Conservation (phyloP, 257 asterid species). For the Solanum tacnaense region DNA sequence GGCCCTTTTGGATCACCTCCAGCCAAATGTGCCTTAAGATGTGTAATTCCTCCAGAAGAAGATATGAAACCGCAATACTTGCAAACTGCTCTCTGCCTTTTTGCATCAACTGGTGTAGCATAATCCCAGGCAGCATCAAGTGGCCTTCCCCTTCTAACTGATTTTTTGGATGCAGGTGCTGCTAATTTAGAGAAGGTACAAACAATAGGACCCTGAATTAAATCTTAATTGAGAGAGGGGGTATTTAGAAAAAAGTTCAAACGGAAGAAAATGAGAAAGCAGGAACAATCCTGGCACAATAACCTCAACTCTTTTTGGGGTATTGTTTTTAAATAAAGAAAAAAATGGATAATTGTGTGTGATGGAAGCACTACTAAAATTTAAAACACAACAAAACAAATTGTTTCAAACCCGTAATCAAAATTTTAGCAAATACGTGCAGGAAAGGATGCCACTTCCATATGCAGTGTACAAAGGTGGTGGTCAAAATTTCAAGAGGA, state of each 20-base stretch:
- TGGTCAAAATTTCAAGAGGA: background rate
- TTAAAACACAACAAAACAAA: background rate
- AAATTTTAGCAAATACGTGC: background rate
- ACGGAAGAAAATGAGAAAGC: background rate
- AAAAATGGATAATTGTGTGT: background rate
- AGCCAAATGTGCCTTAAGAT: slow-evolving; percentile 31
- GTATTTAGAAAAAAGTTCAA: background rate
- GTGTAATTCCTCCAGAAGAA: slow-evolving; percentile 32
- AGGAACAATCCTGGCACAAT: background rate
- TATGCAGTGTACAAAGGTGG: background rate
- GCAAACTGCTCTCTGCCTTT: slow-evolving; percentile 27
- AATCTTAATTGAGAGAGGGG: background rate
- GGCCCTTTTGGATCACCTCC: slow-evolving; percentile 32
- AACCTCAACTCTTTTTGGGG: background rate
- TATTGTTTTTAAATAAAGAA: background rate
- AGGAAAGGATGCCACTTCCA: background rate
- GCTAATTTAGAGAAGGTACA: slow-evolving; percentile 3
- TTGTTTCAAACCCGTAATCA: background rate
- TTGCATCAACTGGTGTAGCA: slow-evolving; percentile 30
- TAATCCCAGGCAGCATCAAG: slow-evolving; percentile 39
- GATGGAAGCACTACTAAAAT: background rate
- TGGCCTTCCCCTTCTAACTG: slow-evolving; percentile 23
- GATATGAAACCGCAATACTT: slow-evolving; percentile 40
- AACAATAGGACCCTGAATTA: background rate
- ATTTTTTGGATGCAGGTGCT: slow-evolving; percentile 8